phyloP scores from a whole-genome alignment of 2,329 filamentous ascomycete genomes.

The Colletotrichum musicola region DNA sequence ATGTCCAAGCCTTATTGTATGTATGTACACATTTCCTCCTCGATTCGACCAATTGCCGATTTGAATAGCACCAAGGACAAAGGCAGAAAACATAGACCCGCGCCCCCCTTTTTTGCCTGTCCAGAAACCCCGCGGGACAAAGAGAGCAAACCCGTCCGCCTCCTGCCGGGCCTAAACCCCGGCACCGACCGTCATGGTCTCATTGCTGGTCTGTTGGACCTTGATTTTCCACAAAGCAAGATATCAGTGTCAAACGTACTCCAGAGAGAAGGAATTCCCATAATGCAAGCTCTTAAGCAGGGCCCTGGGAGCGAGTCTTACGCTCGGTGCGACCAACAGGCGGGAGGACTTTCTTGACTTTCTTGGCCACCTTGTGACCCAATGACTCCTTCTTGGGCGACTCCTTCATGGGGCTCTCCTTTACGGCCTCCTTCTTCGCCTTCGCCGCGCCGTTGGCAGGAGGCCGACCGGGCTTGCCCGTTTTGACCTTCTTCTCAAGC shows the following conservation, averaged over 20 bases:
- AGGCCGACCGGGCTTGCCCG: constrained; percentile 38
- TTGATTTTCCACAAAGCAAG: background rate
- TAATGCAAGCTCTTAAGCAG: background rate
- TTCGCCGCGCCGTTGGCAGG: constrained; percentile 30
- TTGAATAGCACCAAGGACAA: background rate
- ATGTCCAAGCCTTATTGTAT: constrained; percentile 13
- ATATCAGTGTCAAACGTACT: background rate
- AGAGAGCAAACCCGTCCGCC: constrained; percentile 13
- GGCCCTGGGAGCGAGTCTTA: constrained; percentile 59
- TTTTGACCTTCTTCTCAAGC: constrained; percentile 44
- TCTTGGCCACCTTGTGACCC: constrained; percentile 44
- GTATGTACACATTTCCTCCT: constrained; percentile 16
- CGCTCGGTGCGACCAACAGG: constrained; percentile 52
- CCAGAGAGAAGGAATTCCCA: background rate
- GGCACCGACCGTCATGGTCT: constrained; percentile 12
- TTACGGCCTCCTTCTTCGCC: constrained; percentile 11
- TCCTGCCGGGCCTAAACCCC: constrained; percentile 15
- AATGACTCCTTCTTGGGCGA: constrained; percentile 32
- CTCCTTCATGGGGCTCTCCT: constrained; percentile 6
- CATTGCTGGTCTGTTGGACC: constrained; percentile 8
- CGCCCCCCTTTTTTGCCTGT: constrained; percentile 33
- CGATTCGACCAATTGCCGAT: background rate
- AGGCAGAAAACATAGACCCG: background rate
- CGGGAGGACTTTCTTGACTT: constrained; percentile 52
- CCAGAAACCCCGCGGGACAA: constrained; percentile 24